Conservation (phyloP, 2,329 filamentous ascomycete species). For the Fusarium odoratissimum region DNA sequence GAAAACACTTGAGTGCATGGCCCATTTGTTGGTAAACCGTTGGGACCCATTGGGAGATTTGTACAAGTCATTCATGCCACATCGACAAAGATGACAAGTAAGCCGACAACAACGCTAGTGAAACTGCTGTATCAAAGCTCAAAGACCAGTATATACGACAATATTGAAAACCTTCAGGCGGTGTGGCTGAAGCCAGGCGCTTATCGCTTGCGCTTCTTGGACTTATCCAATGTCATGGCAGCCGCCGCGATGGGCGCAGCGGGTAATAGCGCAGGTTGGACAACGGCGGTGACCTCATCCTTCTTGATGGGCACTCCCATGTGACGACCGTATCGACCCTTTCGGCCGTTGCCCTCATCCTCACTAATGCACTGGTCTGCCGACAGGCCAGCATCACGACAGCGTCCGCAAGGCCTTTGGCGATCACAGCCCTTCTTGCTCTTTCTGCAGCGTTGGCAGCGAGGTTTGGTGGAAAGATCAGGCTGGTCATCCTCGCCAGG, state of each 20-base stretch:
- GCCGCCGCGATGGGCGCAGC: conserved; percentile 58
- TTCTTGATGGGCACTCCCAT: conserved; percentile 75
- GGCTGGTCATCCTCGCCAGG: conserved; percentile 87
- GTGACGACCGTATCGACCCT: conserved; percentile 85
- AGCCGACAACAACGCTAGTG: conserved; percentile 24
- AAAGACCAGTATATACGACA: conserved; percentile 27
- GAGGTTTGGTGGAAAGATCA: conserved; percentile 93
- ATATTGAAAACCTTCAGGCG: conserved; percentile 6
- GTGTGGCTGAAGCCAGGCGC: neutral
- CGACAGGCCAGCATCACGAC: conserved; percentile 94
- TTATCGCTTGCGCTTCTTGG: conserved; percentile 72
- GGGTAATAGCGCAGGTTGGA: conserved; percentile 55
- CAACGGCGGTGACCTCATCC: conserved; percentile 59
- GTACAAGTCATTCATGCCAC: conserved; percentile 24
- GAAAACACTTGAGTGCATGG: conserved; percentile 15
- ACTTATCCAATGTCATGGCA: conserved; percentile 60
- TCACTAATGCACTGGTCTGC: conserved; percentile 96
- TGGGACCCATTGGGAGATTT: conserved; percentile 14
- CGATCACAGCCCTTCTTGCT: conserved; percentile 99
- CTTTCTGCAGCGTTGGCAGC: conserved; percentile 98
- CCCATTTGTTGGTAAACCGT: conserved; percentile 7
- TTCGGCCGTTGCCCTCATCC: conserved; percentile 96
- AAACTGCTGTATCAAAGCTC: conserved; percentile 16
- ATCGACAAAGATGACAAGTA: conserved; percentile 18
- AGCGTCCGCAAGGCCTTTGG: conserved; percentile 92